phyloP scores from a whole-genome alignment of 2,329 filamentous ascomycete genomes.

The Penicillium sclerotigenum region DNA sequence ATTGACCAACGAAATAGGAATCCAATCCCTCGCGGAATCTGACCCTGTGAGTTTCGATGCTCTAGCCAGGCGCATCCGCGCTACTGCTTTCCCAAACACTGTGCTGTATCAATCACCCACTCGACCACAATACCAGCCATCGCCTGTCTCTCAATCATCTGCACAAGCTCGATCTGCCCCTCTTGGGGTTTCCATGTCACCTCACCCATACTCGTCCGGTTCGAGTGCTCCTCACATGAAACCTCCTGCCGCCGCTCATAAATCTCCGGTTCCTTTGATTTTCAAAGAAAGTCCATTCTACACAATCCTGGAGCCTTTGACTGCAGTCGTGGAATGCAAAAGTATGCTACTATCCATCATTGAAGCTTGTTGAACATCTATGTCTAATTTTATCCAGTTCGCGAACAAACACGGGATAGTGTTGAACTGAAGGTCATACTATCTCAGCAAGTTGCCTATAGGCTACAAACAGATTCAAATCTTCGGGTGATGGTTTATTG shows the following conservation, averaged over 20 bases:
- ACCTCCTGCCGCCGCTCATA: constrained; percentile 17
- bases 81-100: constrained; percentile 30
- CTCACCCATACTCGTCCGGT: constrained; percentile 31
- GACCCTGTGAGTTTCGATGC: constrained; percentile 27
- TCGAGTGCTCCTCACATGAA: constrained; percentile 9
- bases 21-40: constrained; percentile 5
- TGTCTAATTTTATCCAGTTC: constrained; percentile 44
- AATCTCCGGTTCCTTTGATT: constrained; percentile 45
- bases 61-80: constrained; percentile 33
- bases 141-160: constrained; percentile 23
- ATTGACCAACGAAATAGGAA: constrained; percentile 15
- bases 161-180: constrained; percentile 29
- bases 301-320: constrained; percentile 62
- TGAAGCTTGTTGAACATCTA: not conserved
- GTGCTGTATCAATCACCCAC: constrained; percentile 24
- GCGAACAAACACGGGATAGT: constrained; percentile 58
- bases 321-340: constrained; percentile 66
- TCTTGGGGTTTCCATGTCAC: constrained; percentile 31
- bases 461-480: constrained; percentile 59
- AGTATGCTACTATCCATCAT: constrained; percentile 50
- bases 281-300: constrained; percentile 88
- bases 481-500: constrained; percentile 81
- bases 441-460: constrained; percentile 52
- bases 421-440: constrained; percentile 58
- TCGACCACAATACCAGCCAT: constrained; percentile 26